Base-by-base conservation (phyloP, 2,329 filamentous ascomycete species). In the Pseudogymnoascus sp. region DNA sequence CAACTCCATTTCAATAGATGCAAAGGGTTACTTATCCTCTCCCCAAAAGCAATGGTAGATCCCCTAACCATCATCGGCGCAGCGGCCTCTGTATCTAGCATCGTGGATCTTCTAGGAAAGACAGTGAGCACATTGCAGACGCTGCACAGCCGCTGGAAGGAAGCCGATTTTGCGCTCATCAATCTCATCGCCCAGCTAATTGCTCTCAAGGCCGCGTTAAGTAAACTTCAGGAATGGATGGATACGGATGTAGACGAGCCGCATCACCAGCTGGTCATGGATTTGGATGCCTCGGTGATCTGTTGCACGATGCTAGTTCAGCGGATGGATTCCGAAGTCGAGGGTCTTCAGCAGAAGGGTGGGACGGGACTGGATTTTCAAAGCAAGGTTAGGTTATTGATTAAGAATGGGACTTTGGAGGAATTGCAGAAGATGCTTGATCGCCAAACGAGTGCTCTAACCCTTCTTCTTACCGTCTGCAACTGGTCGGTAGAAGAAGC, bases 191-290 rank as follows among this genome's bases (percentile, higher is more conserved):
- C 37, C 37, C 37, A 38, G 37, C 37, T 38, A 38, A 38, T 38
- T 7, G 37, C 59, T 37, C 62, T 65, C 13, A 50, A 38, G 35
- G 35, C 64, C 13, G 64, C 59, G 31, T 26, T 65, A 26, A 37
- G 19, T 40, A 62, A 61, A 33, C 33, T 64, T 47, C 56, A 62
- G 61, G 64, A 64, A 62, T 65, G 62, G 64, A 60, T 65, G 6
- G 40, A 65, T 53, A 13, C 42, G 16, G 62, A 63, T 13, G 42
- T 59, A 6, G 53, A 14, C 10, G 64, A 65, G n/a, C 56, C 31
- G 56, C 64, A 65, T 60, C 62, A 64, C 33, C 62, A 62, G 38
- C 24, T 65, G 21, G 44, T 64, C 24, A 64, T 64, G 44, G 64
- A 65, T 60, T 35, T 65, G 29, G 64, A 62, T 5, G 21, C 6